Conservation (phyloP, 805 yeast species). For the Myxozyma monticola region DNA sequence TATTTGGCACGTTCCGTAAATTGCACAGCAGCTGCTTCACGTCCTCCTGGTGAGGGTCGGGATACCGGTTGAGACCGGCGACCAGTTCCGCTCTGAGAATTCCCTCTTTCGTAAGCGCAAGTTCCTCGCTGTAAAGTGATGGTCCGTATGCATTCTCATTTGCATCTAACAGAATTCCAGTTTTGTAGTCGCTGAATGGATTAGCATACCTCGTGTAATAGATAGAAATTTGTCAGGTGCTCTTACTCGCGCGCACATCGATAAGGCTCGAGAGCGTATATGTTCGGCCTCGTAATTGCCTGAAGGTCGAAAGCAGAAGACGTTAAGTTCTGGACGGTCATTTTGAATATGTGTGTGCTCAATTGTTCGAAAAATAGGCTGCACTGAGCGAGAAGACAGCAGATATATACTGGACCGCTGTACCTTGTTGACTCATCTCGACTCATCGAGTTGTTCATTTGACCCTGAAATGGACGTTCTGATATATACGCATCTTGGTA, state of each 20-base stretch:
- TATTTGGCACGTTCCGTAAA: constrained; percentile 62
- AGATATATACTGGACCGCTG: no score
- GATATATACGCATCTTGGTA: constrained; percentile 2
- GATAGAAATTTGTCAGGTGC: no score
- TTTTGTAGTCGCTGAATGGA: constrained; percentile 63
- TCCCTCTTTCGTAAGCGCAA: neutral
- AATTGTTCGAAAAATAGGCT: neutral
- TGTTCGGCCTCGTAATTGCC: constrained; percentile 79
- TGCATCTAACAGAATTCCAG: constrained; percentile 88
- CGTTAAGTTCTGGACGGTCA: constrained; percentile 23
- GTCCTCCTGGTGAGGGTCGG: constrained; percentile 89
- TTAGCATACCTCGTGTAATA: neutral
- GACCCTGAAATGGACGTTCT: neutral
- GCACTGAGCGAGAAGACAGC: no score
- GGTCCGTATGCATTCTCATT: constrained; percentile 96
- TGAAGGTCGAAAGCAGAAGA: constrained; percentile 33
- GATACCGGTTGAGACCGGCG: constrained; percentile 80
- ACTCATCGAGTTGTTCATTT: no score
- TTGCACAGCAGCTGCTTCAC: constrained; percentile 70
- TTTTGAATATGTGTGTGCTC: constrained; percentile 2
- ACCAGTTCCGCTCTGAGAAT: constrained; percentile 47
- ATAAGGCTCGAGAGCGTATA: constrained; percentile 80
- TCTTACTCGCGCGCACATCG: constrained; percentile 86
- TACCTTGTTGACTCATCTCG: no score
- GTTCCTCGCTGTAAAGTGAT: constrained; percentile 44